A percentile compares a stretch with the other conserved stretches of the same genome.
Conservation (phyloP, 1,284 basidiomycete genomes). For the Chondrostereum purpureum region DNA sequence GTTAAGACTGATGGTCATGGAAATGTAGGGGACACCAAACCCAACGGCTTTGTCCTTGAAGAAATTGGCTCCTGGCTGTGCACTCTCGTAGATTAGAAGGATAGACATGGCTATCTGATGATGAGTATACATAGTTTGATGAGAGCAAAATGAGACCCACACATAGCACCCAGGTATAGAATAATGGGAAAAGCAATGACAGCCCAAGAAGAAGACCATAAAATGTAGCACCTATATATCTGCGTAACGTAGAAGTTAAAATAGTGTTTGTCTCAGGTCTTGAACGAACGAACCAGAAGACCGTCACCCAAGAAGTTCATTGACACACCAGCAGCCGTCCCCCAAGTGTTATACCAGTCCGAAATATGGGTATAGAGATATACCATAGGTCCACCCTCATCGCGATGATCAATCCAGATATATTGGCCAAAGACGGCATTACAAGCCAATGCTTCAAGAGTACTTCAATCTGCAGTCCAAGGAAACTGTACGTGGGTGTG, state of each 20-base stretch:
- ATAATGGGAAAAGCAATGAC: conserved; percentile 18
- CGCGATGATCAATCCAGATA: conserved; percentile 22
- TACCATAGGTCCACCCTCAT: conserved; percentile 20
- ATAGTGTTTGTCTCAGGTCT: too few species aligned
- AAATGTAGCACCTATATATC: conserved; percentile 24
- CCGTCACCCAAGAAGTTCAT: conserved; percentile 23
- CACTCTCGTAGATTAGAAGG: conserved; percentile 3
- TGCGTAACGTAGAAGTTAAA: conserved; percentile 6
- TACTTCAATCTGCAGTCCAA: not conserved
- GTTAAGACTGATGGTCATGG: not conserved
- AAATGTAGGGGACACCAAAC: conserved; percentile 1
- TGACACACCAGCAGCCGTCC: conserved; percentile 19
- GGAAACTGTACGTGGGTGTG: not conserved
- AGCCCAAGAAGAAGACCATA: conserved; percentile 19
- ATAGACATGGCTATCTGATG: conserved; percentile 3
- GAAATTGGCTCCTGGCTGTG: not conserved
- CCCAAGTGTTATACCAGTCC: conserved; percentile 21
- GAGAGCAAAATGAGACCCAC: conserved; percentile 15
- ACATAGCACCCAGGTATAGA: conserved; percentile 20
- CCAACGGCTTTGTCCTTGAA: not conserved
- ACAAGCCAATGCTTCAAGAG: conserved; percentile 14
- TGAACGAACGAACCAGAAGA: conserved; percentile 19
- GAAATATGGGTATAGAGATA: conserved; percentile 18
- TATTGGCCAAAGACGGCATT: conserved; percentile 19
- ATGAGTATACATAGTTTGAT: not conserved